phyloP scores from a whole-genome alignment of 1,284 basidiomycete species.

The Ceratobasidium sp. region DNA sequence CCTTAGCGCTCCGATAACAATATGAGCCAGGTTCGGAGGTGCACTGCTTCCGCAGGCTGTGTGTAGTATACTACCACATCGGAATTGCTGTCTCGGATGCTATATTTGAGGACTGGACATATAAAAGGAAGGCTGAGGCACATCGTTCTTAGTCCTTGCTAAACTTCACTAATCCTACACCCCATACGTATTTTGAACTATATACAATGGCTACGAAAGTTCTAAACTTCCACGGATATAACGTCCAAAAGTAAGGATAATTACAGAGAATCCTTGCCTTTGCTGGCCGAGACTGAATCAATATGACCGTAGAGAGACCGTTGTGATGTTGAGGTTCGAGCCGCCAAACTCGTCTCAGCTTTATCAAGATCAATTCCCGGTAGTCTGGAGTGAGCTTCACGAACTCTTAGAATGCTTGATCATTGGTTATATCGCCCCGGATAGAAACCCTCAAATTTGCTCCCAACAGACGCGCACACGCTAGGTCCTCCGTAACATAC shows the following conservation, averaged over 20 bases:
- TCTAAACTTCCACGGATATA: conserved; percentile 21
- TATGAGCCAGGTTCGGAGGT: no score
- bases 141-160: not conserved
- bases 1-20: no score
- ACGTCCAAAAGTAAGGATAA: conserved; percentile 9
- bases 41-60: not conserved
- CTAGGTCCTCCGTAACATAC: conserved; percentile 2
- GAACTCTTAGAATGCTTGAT: not conserved
- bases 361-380: conserved; percentile 27
- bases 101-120: not conserved
- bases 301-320: conserved; percentile 16
- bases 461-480: not conserved
- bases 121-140: no score
- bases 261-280: not conserved
- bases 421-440: not conserved
- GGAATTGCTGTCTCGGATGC: not conserved
- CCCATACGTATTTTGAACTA: not conserved
- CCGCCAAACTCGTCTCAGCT: conserved; percentile 10
- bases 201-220: conserved; percentile 18
- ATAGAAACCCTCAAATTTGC: conserved; percentile 17
- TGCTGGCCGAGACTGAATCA: not conserved
- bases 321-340: conserved; percentile 34
- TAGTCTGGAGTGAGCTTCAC: conserved; percentile 27
- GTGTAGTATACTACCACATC: not conserved
- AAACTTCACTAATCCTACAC: not conserved